phyloP scores from a whole-genome alignment of 148 eudicot genomes.

The Chenopodium album region DNA sequence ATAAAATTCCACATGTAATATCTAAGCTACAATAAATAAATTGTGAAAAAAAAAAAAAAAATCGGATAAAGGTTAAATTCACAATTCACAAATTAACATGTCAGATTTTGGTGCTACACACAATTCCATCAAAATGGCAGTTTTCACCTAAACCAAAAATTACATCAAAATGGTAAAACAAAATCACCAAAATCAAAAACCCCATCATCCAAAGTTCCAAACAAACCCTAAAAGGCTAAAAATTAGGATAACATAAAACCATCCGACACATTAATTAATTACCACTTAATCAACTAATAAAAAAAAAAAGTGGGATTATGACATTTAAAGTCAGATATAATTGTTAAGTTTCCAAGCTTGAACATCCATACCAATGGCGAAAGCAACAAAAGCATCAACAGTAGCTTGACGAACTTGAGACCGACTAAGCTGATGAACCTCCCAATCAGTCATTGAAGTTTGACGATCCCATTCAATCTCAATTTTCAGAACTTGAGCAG shows the following conservation, averaged over 20 bases:
- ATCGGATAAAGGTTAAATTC: too few relatives aligned
- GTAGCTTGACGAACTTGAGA: conserved; percentile 33
- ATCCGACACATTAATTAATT: background rate
- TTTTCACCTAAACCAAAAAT: background rate
- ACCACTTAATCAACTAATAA: background rate
- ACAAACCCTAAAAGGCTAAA: background rate
- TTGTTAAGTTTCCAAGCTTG: conserved; percentile 7
- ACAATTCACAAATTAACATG: too few relatives aligned
- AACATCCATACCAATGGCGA: conserved; percentile 9
- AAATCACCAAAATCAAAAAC: too few relatives aligned
- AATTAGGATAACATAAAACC: background rate
- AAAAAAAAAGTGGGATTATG: background rate
- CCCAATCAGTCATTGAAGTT: conserved; percentile 31
- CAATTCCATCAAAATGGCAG: too few relatives aligned
- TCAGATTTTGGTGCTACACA: too few relatives aligned
- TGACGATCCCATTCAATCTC: conserved; percentile 2
- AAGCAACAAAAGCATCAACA: conserved; percentile 38
- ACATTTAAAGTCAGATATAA: background rate
- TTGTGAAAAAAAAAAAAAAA: too few relatives aligned
- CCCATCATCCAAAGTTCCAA: background rate
- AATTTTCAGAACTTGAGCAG: conserved; percentile 10
- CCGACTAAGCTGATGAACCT: background rate
- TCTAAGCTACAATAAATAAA: too few relatives aligned
- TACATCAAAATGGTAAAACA: too few relatives aligned
- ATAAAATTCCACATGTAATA: too few relatives aligned